Evolutionary conservation across 352 stramenopile genomes (phyloP).

Genomic region (Globisporangium barbulae): DNA sequence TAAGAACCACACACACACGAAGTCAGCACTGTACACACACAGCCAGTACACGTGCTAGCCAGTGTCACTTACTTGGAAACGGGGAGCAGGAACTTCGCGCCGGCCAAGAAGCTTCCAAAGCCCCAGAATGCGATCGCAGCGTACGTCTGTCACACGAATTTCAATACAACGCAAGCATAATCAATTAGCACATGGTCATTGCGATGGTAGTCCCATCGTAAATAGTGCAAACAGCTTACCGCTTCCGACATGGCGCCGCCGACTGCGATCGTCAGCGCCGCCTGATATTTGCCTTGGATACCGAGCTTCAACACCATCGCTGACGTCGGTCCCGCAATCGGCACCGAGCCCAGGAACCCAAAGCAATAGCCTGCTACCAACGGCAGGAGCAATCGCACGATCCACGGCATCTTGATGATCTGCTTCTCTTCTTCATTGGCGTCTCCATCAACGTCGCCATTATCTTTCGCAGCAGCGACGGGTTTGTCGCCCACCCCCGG

Average conservation of each 20-base stretch:
- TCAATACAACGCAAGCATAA: constrained; percentile 1
- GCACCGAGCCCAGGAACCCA: constrained; percentile 82
- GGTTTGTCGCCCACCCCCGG: not conserved
- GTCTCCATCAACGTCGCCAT: constrained; percentile 16
- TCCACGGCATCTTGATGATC: constrained; percentile 30
- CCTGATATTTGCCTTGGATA: constrained; percentile 84
- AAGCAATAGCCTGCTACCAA: constrained; percentile 81
- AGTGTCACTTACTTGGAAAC: constrained; percentile 70
- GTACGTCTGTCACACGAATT: constrained; percentile 53
- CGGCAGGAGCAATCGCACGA: constrained; percentile 65
- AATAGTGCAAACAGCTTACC: constrained; percentile 26
- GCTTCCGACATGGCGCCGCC: constrained; percentile 82
- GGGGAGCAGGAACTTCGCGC: constrained; percentile 77
- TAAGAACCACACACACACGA: not conserved
- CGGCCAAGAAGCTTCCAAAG: constrained; percentile 85
- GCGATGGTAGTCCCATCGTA: not conserved
- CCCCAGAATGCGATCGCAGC: constrained; percentile 87
- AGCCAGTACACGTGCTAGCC: not conserved
- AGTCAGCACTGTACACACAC: constrained; percentile 1
- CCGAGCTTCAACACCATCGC: constrained; percentile 87
- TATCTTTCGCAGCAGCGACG: constrained; percentile 5
- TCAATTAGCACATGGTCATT: constrained; percentile 3
- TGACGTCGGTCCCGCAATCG: constrained; percentile 78
- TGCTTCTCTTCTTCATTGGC: constrained; percentile 1
- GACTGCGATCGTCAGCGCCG: constrained; percentile 75